Percentiles rank a stretch among this genome's conserved stretches.
Evolutionary conservation across 495 filamentous ascomycete species (phyloP).

Genomic region (Astrocystis sublimbata): DNA sequence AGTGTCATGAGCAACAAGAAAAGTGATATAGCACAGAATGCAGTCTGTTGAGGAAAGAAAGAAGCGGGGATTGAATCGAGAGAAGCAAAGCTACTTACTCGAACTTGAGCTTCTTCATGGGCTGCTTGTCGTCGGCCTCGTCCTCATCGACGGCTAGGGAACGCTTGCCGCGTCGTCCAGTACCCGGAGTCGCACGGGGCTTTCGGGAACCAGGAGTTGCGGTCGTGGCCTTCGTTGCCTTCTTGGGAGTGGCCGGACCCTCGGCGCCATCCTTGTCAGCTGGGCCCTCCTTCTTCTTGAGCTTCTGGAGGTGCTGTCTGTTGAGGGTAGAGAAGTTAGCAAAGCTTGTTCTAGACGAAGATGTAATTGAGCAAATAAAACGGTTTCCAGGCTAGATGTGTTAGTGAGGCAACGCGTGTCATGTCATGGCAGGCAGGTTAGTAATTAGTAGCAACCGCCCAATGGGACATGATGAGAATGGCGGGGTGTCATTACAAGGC

Average conservation of each 20-base stretch:
- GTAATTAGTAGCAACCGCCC: neutral
- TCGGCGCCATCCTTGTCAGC: neutral
- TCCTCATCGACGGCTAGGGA: neutral
- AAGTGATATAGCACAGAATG: too few relatives aligned
- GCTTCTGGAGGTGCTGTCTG: constrained; percentile 45
- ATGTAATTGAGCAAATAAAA: neutral
- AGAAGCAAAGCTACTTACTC: constrained; percentile 11
- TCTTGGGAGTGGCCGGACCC: constrained; percentile 12
- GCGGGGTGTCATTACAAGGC: constrained; percentile 27
- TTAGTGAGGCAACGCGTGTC: constrained; percentile 1
- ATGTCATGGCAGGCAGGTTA: neutral
- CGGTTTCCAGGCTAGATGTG: neutral
- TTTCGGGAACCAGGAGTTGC: too few relatives aligned
- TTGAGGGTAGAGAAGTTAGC: constrained; percentile 10
- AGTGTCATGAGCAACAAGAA: too few relatives aligned
- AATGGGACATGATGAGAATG: neutral
- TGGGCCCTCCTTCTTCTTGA: constrained; percentile 38
- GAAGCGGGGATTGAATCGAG: too few relatives aligned
- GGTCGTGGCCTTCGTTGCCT: neutral
- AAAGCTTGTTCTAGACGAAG: neutral
- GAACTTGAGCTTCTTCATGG: constrained; percentile 13
- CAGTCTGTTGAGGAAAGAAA: too few relatives aligned
- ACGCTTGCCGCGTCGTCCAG: neutral
- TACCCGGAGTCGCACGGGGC: neutral
- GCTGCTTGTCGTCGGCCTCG: constrained; percentile 5